A percentile compares a stretch with the other conserved stretches of the same genome.
Evolutionary conservation across 768 basidiomycete species (phyloP).

Genomic region (Melanogaster broomeanus): DNA sequence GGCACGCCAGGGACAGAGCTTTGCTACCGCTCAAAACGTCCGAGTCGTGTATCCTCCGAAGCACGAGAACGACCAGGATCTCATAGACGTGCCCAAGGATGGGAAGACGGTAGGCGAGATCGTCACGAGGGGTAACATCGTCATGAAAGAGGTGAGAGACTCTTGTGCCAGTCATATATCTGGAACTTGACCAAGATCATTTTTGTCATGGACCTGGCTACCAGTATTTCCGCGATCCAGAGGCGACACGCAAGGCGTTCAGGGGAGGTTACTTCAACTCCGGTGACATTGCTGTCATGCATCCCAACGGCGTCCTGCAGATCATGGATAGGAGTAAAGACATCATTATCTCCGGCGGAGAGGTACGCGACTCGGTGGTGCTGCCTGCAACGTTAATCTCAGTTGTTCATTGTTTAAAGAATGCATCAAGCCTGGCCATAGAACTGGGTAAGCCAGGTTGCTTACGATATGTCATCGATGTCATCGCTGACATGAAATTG

Average conservation of each 20-base stretch:
- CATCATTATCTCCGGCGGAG: slow-evolving; percentile 87
- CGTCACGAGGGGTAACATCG: slow-evolving; percentile 80
- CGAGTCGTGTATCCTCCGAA: slow-evolving; percentile 65
- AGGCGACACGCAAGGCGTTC: slow-evolving; percentile 80
- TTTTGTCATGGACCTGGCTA: background rate
- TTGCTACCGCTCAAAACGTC: slow-evolving; percentile 71
- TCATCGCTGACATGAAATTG: background rate
- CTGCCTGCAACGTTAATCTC: background rate
- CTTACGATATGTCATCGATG: background rate
- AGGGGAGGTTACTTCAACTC: slow-evolving; percentile 76
- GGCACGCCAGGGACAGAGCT: slow-evolving; percentile 82
- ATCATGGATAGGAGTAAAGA: slow-evolving; percentile 84
- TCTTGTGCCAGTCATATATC: background rate
- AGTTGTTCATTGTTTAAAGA: slow-evolving; percentile 48
- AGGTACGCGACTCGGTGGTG: slow-evolving; percentile 45
- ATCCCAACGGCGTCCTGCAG: slow-evolving; percentile 72
- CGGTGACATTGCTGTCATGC: slow-evolving; percentile 84
- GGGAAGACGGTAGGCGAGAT: slow-evolving; percentile 86
- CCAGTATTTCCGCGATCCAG: slow-evolving; percentile 80
- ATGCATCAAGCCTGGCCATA: slow-evolving; percentile 82
- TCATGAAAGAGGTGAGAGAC: slow-evolving; percentile 77
- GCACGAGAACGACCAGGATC: slow-evolving; percentile 40
- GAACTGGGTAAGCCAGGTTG: slow-evolving; percentile 62
- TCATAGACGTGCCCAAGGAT: slow-evolving; percentile 77
- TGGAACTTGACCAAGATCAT: no score